Conservation (phyloP, 148 eudicot genomes). For the Camellia sinensis region DNA sequence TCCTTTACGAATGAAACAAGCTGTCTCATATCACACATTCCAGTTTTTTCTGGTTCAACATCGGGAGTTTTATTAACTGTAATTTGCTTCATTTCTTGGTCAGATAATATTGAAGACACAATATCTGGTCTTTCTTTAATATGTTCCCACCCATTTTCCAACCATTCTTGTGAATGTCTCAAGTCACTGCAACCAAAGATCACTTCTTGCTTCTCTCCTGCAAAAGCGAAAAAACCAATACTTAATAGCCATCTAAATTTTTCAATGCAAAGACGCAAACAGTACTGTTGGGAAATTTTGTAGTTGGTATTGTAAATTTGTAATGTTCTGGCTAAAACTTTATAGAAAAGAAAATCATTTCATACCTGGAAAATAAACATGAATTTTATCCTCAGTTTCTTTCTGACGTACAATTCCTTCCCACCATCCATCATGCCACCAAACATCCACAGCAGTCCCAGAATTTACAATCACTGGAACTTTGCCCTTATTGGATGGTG, state of each 20-base stretch:
- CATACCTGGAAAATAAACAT: slow-evolving; percentile 77
- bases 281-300: neutral
- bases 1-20: neutral
- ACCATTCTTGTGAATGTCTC: slow-evolving; percentile 83
- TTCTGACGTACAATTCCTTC: slow-evolving; percentile 71
- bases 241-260: neutral
- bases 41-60: slow-evolving; percentile 7
- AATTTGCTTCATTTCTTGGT: slow-evolving; percentile 4
- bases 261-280: neutral
- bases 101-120: slow-evolving; percentile 33
- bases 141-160: slow-evolving; percentile 56
- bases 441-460: slow-evolving; percentile 73
- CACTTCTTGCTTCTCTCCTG: slow-evolving; percentile 63
- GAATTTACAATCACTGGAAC: slow-evolving; percentile 29
- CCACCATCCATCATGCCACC: slow-evolving; percentile 98
- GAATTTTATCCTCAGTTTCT: slow-evolving; percentile 43
- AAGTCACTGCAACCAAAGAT: slow-evolving; percentile 37
- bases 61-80: neutral
- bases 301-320: neutral
- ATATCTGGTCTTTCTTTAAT: slow-evolving; percentile 51
- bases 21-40: slow-evolving; percentile 1
- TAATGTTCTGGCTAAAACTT: neutral
- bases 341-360: neutral
- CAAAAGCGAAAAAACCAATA: neutral
- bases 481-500: slow-evolving; percentile 12